These are phyloP conservation scores for Marasmius fiardii DNA, from an alignment of 1,284 basidiomycete species.

Conservation along the genomic window DNA sequence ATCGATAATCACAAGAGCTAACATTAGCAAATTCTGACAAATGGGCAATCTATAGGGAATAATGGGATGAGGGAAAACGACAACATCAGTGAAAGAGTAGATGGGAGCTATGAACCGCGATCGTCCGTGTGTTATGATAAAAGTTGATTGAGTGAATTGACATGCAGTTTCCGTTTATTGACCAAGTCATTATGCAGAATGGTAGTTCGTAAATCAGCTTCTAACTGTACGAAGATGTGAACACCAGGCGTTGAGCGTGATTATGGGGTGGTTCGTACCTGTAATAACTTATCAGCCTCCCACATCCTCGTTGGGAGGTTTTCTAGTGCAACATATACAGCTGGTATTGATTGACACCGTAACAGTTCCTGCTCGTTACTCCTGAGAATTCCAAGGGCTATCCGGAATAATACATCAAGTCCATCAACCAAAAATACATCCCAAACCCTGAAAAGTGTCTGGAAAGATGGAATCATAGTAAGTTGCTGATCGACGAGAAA, in stretches of 20 bases:
- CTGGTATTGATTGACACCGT: slow-evolving; percentile 77
- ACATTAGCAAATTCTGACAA: background rate
- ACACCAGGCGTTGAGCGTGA: background rate
- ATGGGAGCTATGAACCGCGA: background rate
- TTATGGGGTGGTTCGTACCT: slow-evolving; percentile 45
- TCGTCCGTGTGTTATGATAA: slow-evolving; percentile 7
- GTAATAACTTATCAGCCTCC: slow-evolving; percentile 86
- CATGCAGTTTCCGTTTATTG: slow-evolving; percentile 61
- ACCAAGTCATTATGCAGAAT: slow-evolving; percentile 70
- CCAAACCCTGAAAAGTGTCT: slow-evolving; percentile 91
- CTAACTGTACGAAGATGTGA: slow-evolving; percentile 38
- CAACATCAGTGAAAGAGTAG: background rate
- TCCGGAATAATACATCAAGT: slow-evolving; percentile 86
- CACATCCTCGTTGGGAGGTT: slow-evolving; percentile 89
- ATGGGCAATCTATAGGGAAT: background rate
- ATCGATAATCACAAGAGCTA: slow-evolving; percentile 4
- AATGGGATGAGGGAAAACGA: background rate
- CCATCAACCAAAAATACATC: slow-evolving; percentile 97
- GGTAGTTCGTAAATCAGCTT: slow-evolving; percentile 65
- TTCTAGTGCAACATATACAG: slow-evolving; percentile 84
- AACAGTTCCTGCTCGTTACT: slow-evolving; percentile 82
- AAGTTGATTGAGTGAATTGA: slow-evolving; percentile 43
- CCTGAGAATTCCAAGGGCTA: slow-evolving; percentile 85
- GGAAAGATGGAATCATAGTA: slow-evolving; percentile 10
- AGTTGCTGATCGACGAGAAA: background rate